A percentile compares a stretch with the other conserved stretches of the same genome.
These are phyloP conservation scores for Podochytrium sp. DNA, from an alignment of 192 early-diverging fungal species.

Conservation along the genomic window DNA sequence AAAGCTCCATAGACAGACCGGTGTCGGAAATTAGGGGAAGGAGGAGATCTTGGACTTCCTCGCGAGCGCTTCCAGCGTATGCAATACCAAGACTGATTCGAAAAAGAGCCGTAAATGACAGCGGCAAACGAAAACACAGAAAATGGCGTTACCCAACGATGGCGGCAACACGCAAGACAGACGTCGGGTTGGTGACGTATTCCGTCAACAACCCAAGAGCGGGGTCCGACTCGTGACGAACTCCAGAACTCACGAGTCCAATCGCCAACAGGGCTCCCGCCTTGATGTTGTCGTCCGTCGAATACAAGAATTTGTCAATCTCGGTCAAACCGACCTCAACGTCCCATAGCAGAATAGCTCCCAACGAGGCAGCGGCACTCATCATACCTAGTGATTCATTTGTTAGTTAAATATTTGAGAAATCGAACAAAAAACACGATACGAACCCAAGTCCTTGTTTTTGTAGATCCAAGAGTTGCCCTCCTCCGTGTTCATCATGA, in stretches of 20 bases:
- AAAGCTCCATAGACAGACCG: conserved; percentile 81
- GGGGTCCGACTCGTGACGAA: conserved; percentile 89
- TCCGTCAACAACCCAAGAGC: conserved; percentile 88
- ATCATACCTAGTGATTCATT: conserved; percentile 74
- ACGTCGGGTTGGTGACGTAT: conserved; percentile 64
- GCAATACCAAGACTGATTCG: conserved; percentile 83
- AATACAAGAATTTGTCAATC: conserved; percentile 95
- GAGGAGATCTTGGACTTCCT: conserved; percentile 83
- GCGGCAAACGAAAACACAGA: not conserved
- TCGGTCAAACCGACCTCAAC: conserved; percentile 86
- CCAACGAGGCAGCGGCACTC: conserved; percentile 93
- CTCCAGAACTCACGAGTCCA: conserved; percentile 88
- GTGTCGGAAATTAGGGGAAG: conserved; percentile 82
- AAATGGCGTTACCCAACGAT: conserved; percentile 70
- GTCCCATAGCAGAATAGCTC: conserved; percentile 93
- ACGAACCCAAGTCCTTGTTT: conserved; percentile 90
- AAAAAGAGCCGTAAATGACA: not conserved
- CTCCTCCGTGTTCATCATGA: conserved; percentile 75
- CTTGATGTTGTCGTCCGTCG: conserved; percentile 85
- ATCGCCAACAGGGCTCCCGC: conserved; percentile 94
- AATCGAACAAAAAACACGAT: not conserved
- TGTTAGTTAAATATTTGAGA: not conserved
- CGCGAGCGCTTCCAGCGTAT: conserved; percentile 86
- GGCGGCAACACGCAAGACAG: conserved; percentile 72
- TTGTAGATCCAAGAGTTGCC: conserved; percentile 93